Conservation (phyloP, 768 basidiomycete species). For the Myochromella boudieri region DNA sequence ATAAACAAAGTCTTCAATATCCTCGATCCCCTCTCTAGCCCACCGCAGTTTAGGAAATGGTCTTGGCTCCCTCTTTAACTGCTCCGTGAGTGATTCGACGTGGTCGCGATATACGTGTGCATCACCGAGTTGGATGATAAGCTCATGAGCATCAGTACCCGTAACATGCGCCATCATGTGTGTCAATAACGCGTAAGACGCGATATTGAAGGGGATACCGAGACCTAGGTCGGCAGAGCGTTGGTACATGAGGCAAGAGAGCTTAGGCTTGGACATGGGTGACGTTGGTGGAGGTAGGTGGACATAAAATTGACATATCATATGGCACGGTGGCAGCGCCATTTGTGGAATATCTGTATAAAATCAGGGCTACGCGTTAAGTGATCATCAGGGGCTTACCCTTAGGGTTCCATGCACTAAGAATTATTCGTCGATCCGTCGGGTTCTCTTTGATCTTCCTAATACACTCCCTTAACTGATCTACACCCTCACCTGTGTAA, state of each 20-base stretch:
- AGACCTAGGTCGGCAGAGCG: constrained; percentile 97
- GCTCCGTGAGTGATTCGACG: constrained; percentile 79
- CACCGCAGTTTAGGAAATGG: constrained; percentile 82
- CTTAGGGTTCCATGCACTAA: constrained; percentile 98
- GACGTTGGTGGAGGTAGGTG: constrained; percentile 66
- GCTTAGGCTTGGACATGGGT: constrained; percentile 57
- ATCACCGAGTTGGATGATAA: constrained; percentile 95
- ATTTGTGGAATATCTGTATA: constrained; percentile 82
- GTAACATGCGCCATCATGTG: constrained; percentile 98
- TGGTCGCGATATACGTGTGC: constrained; percentile 97
- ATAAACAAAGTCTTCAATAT: constrained; percentile 79
- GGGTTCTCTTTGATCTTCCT: constrained; percentile 91
- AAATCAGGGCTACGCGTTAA: background rate
- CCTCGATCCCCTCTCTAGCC: constrained; percentile 58
- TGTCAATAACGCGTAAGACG: constrained; percentile 94
- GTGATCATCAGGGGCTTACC: constrained; percentile 50
- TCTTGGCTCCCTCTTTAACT: constrained; percentile 76
- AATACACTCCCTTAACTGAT: constrained; percentile 89
- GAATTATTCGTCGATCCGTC: constrained; percentile 89
- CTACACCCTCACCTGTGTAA: constrained; percentile 84
- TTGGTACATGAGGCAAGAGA: constrained; percentile 97
- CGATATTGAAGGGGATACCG: constrained; percentile 99
- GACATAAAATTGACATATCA: constrained; percentile 99
- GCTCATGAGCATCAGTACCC: constrained; percentile 80
- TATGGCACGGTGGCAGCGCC: constrained; percentile 98